Evolutionary conservation across 2,329 filamentous ascomycete species (phyloP).

Genomic region (Arthrobotrys musiformis): DNA sequence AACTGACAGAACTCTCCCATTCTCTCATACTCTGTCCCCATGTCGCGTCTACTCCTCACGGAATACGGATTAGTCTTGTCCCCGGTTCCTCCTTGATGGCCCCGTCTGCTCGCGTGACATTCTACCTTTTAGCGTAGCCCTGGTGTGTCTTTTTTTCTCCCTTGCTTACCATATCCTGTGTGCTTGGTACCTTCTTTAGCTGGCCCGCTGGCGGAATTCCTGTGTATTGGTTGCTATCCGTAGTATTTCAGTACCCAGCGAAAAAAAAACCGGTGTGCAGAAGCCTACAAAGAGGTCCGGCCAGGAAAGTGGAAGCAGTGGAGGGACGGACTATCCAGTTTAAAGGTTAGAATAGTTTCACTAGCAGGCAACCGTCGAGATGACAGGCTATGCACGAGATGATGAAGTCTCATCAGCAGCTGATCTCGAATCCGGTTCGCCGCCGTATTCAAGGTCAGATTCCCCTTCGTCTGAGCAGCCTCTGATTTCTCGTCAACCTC

Average conservation of each 20-base stretch:
- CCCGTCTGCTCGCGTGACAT: conserved; percentile 50
- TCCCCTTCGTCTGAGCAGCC: conserved; percentile 53
- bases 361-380: conserved; percentile 51
- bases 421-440: conserved; percentile 56
- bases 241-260: conserved; percentile 21
- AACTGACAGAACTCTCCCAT: conserved; percentile 30
- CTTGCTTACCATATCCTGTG: conserved; percentile 17
- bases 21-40: conserved; percentile 1
- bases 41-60: conserved; percentile 39
- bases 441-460: conserved; percentile 56
- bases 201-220: conserved; percentile 7
- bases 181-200: conserved; percentile 38
- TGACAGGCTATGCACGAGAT: conserved; percentile 49
- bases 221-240: conserved; percentile 22
- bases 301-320: conserved; percentile 15
- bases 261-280: conserved; percentile 8
- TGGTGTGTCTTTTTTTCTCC: conserved; percentile 2
- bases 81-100: conserved; percentile 30
- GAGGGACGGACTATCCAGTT: neutral
- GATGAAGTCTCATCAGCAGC: conserved; percentile 51
- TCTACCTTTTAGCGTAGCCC: conserved; percentile 35
- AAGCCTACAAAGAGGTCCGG: conserved; percentile 1
- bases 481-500: conserved; percentile 37
- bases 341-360: conserved; percentile 28
- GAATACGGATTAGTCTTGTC: conserved; percentile 8